Evolutionary conservation across 306 rosid genomes (phyloP).

Genomic region (Rubus idaeus): DNA sequence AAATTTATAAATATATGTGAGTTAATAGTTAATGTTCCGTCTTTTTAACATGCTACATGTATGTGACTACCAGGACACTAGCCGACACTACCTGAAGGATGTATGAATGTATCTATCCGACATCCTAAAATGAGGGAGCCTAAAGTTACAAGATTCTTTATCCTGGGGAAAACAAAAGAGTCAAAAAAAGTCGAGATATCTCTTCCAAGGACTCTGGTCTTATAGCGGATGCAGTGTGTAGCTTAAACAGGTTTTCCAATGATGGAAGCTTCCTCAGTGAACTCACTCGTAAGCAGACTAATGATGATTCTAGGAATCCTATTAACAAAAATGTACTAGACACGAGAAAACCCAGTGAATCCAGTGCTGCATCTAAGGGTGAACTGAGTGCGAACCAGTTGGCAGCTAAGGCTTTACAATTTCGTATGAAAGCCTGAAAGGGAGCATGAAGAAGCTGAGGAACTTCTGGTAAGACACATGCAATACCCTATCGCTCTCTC

Average conservation of each 20-base stretch:
- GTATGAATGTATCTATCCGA: constrained; percentile 61
- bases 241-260: constrained; percentile 65
- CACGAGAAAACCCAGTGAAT: constrained; percentile 35
- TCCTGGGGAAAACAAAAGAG: constrained; percentile 72
- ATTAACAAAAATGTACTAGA: constrained; percentile 35
- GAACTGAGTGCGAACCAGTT: constrained; percentile 79
- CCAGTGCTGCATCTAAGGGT: constrained; percentile 32
- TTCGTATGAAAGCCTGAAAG: constrained; percentile 83
- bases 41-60: background rate
- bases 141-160: constrained; percentile 62
- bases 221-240: constrained; percentile 66
- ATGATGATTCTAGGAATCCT: constrained; percentile 38
- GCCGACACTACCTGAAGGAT: constrained; percentile 57
- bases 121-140: constrained; percentile 73
- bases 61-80: constrained; percentile 13
- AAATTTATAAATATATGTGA: background rate
- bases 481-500: background rate
- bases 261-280: constrained; percentile 70
- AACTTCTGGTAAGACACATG: constrained; percentile 57
- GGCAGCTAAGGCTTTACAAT: constrained; percentile 97
- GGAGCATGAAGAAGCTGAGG: constrained; percentile 83
- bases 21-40: background rate
- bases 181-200: constrained; percentile 47
- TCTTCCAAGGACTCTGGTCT: constrained; percentile 50
- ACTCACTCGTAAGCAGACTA: constrained; percentile 35